Percentiles rank a stretch among this genome's conserved stretches.
These are phyloP conservation scores for Yamadazyma friedrichii DNA, from an alignment of 1,139 yeast species.

Conservation along the genomic window DNA sequence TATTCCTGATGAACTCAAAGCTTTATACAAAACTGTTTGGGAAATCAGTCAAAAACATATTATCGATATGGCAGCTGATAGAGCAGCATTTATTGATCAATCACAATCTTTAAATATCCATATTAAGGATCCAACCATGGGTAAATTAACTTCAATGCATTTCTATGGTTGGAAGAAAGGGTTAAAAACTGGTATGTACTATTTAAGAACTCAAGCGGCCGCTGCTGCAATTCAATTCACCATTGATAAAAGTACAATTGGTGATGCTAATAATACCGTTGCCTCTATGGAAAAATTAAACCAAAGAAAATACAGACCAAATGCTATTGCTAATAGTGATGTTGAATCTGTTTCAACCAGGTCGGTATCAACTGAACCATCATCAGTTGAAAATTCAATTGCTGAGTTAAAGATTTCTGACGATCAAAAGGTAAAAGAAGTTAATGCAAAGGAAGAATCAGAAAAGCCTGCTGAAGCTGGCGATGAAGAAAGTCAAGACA, in stretches of 20 bases:
- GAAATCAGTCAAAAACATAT: constrained; percentile 56
- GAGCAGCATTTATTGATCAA: constrained; percentile 60
- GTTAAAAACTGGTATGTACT: constrained; percentile 63
- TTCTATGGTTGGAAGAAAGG: constrained; percentile 66
- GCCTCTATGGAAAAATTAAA: constrained; percentile 57
- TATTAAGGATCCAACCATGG: constrained; percentile 54
- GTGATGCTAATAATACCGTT: constrained; percentile 46
- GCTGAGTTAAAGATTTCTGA: constrained; percentile 40
- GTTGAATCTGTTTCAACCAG: constrained; percentile 29
- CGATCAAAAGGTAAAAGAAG: constrained; percentile 10
- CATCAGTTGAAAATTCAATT: constrained; percentile 48
- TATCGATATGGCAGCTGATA: constrained; percentile 61
- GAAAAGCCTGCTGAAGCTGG: constrained; percentile 18
- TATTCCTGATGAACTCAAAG: constrained; percentile 52
- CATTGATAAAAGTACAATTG: constrained; percentile 41
- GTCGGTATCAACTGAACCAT: constrained; percentile 47
- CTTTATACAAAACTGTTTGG: constrained; percentile 59
- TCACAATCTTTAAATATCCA: constrained; percentile 61
- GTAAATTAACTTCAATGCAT: constrained; percentile 59
- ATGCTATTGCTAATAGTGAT: constrained; percentile 18
- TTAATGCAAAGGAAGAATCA: constrained; percentile 16
- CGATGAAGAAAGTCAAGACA: constrained; percentile 52
- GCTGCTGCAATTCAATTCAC: constrained; percentile 63
- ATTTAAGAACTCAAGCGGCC: constrained; percentile 62
- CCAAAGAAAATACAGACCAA: constrained; percentile 45